Evolutionary conservation across 148 eudicot species (phyloP).

Genomic region (Pouteria glomerata): DNA sequence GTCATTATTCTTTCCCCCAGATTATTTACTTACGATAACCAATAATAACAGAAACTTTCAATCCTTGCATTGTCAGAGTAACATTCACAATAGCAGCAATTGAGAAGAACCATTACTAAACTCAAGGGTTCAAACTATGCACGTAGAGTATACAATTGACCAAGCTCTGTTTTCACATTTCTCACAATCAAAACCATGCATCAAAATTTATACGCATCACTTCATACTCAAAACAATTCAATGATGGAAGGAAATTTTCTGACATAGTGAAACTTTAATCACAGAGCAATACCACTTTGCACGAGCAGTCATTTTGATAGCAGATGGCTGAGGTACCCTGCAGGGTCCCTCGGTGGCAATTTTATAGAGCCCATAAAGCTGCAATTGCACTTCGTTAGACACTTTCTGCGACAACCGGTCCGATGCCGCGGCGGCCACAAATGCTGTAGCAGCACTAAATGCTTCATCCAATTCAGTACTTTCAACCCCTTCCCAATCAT

Average conservation of each 20-base stretch:
- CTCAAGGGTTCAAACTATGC: too few species aligned
- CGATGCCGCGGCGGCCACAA: conserved; percentile 86
- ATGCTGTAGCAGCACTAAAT: conserved; percentile 91
- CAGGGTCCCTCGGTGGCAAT: conserved; percentile 98
- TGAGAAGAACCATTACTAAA: too few species aligned
- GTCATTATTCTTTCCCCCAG: background rate
- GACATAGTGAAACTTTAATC: background rate
- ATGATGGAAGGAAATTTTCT: too few species aligned
- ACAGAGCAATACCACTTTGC: conserved; percentile 69
- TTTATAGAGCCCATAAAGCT: conserved; percentile 82
- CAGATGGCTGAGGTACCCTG: conserved; percentile 66
- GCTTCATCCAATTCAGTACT: conserved; percentile 90
- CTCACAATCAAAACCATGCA: background rate
- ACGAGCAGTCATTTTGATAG: conserved; percentile 83
- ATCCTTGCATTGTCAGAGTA: too few species aligned
- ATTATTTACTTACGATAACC: background rate
- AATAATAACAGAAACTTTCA: too few species aligned
- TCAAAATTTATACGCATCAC: background rate
- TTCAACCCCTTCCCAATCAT: conserved; percentile 99
- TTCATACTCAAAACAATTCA: background rate
- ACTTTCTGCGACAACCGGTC: conserved; percentile 60
- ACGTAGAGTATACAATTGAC: too few species aligned
- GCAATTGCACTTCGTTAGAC: conserved; percentile 68
- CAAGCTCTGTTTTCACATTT: background rate
- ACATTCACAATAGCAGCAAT: too few species aligned